Base-by-base conservation (phyloP, 2,329 filamentous ascomycete species). In the Penicillium sp. region DNA sequence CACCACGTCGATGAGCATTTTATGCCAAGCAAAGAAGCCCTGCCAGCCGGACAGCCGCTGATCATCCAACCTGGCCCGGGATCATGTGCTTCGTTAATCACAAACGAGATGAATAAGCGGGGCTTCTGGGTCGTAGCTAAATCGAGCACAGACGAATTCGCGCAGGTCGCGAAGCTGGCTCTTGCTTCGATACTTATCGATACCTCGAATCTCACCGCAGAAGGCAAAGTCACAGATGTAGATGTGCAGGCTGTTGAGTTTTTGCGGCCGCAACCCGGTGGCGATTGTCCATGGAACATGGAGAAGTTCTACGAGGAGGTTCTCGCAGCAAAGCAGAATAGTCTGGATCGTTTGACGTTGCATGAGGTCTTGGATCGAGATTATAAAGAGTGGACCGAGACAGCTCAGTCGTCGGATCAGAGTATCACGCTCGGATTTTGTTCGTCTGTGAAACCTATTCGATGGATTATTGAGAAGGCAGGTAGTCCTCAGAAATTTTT, bases 341-440 rank as follows among this genome's bases (percentile, higher is more conserved):
- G 76, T 44, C 68, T 88, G 37, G 79, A 80, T 42, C 70, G 77
- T 2, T 69, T 88, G 25, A 78, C 74, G 11, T 67, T 86, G 58
- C 70, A 78, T 3, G 85, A 87, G 64, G 81, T 86, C 21, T 70
- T 88, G 55, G 78, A 80, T 39, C 84, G 86, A 59, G 85, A 88
- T 68, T 88, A 87, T 67, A 88, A 88, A 70, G 76, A 83, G 50
- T 88, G 85, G 85, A 76, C 75, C 1, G 82, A 82, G 56, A 68
- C 64, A 13, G 55, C 62, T 13, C 6, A 23, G 4, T 60, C 69
- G 64, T 58, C 69, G 64, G 51, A 72, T 64, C 39, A 64, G 70
- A 64, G 56, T 2, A 31, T 79, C 33, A 80, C 76, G 50, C 74
- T 88, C 19, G 86, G 86, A 2, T 83, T 87, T 53, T 84, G 82